phyloP scores from a whole-genome alignment of 176 grass and related monocot genomes.

The Phoenix roebelenii region DNA sequence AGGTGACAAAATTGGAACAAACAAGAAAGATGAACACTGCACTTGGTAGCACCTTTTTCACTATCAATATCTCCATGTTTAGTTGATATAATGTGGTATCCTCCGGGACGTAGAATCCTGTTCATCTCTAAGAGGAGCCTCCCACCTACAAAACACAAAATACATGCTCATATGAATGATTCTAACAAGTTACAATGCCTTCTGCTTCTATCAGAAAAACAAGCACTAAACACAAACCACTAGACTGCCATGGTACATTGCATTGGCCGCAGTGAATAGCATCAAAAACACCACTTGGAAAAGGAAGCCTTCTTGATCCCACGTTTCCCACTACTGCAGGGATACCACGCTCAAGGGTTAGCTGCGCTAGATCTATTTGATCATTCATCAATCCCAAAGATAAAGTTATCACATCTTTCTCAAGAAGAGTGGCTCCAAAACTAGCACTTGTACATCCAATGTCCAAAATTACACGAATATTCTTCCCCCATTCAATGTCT shows the following conservation, averaged over 20 bases:
- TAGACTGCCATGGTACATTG: constrained; percentile 86
- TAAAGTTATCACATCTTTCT: constrained; percentile 67
- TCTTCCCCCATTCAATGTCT: constrained; percentile 96
- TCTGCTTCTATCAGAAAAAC: constrained; percentile 5
- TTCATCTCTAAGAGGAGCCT: constrained; percentile 91
- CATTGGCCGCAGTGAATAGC: constrained; percentile 88
- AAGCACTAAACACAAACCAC: constrained; percentile 39
- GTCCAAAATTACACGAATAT: constrained; percentile 74
- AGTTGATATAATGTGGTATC: constrained; percentile 84
- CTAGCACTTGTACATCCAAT: constrained; percentile 66
- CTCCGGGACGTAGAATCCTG: constrained; percentile 87
- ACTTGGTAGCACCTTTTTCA: constrained; percentile 58
- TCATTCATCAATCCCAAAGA: constrained; percentile 66
- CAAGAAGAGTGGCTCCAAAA: constrained; percentile 53
- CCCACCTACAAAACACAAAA: constrained; percentile 50
- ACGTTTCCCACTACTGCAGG: constrained; percentile 69
- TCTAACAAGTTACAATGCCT: background rate
- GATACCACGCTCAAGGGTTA: constrained; percentile 82
- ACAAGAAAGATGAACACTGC: background rate
- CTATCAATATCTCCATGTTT: constrained; percentile 79
- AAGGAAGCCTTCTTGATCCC: constrained; percentile 68
- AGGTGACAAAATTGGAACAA: background rate
- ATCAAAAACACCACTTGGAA: constrained; percentile 94
- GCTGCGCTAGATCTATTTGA: constrained; percentile 69
- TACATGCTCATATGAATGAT: constrained; percentile 11